Evolutionary conservation across 768 basidiomycete species (phyloP).

Genomic region (Leccinellum albellum): DNA sequence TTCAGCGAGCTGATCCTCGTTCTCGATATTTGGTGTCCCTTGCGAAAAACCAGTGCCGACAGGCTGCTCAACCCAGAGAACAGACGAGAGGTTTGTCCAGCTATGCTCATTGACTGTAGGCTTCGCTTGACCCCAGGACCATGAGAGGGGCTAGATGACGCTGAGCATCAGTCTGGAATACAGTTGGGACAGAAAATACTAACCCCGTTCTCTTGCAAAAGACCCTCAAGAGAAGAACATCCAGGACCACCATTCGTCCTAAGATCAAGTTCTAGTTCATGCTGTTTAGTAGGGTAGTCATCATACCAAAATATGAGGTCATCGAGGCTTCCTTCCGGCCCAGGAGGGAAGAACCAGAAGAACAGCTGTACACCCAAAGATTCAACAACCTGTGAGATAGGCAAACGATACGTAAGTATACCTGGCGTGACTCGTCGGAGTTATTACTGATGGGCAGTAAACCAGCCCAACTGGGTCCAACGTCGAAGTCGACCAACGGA

Average conservation of each 20-base stretch:
- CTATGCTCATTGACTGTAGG: conserved; percentile 64
- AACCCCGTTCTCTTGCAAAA: conserved; percentile 74
- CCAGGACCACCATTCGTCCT: conserved; percentile 84
- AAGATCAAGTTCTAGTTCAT: background rate
- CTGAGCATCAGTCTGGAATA: conserved; percentile 14
- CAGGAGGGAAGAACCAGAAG: conserved; percentile 85
- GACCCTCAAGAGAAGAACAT: conserved; percentile 69
- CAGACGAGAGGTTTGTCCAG: conserved; percentile 77
- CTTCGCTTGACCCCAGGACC: conserved; percentile 59
- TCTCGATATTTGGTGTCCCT: conserved; percentile 58
- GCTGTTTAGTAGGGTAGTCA: background rate
- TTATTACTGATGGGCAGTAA: conserved; percentile 64
- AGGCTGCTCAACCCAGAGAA: conserved; percentile 76
- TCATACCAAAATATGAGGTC: conserved; percentile 71
- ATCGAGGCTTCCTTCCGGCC: conserved; percentile 64
- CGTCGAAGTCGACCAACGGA: conserved; percentile 67
- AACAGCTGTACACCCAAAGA: conserved; percentile 49
- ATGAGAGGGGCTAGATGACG: conserved; percentile 55
- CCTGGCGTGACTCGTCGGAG: conserved; percentile 65
- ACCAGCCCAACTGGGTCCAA: conserved; percentile 75
- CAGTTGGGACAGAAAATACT: conserved; percentile 21
- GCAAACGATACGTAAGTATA: conserved; percentile 12
- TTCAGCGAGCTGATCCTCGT: conserved; percentile 55
- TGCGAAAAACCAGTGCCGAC: conserved; percentile 78
- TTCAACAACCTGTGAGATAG: background rate